Base-by-base conservation (phyloP, 192 early-diverging fungal genomes). In the Phycomyces nitens region DNA sequence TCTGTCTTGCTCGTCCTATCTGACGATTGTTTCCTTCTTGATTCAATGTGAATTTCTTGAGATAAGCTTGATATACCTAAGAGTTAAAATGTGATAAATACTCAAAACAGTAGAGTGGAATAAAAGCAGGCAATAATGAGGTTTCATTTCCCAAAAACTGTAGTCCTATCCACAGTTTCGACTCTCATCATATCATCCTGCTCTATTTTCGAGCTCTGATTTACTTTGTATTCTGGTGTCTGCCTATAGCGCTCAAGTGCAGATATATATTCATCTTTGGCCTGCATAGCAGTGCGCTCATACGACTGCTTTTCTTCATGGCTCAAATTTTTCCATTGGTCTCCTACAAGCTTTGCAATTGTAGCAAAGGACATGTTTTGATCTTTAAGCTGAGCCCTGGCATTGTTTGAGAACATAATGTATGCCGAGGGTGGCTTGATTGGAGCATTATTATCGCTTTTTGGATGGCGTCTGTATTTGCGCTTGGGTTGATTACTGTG, bases 391-490 rank as follows among this genome's bases (percentile, higher is more conserved):
- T 79, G 73, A 49, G 50, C 63, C 15, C 77, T 77, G 23, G 73
- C 77, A 18, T 74, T 43, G 41, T 79, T 73, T 15, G 75, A 63
- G 53, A 77, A 78, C 60, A 70, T 69, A 16, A 79, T 76, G 58
- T 79, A 79, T 14, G 77, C 77, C 5, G 77, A 79, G 12, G 64
- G 52, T 1, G 77, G 77, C 29, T 79, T 79, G 12, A 65, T 61
- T 5, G 77, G 77, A 1, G 71, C 76, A 42, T 77, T 70, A 18
- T 72, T 63, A 42, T 79, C 77, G 1, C 53, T 26, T 56, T 78
- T 78, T 16, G 77, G 76, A 57, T 78, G 77, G 21, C 77, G 65
- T 53, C 73, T 50, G 53, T 78, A 78, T 40, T 75, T 73, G 40
- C 77, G 27, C 57, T 78, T 77, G 0, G 51, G 24, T 63, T 53